Percentiles rank a stretch among this genome's conserved stretches.
These are phyloP conservation scores for Acacia concinna DNA, from an alignment of 331 rosid species.

Conservation along the genomic window DNA sequence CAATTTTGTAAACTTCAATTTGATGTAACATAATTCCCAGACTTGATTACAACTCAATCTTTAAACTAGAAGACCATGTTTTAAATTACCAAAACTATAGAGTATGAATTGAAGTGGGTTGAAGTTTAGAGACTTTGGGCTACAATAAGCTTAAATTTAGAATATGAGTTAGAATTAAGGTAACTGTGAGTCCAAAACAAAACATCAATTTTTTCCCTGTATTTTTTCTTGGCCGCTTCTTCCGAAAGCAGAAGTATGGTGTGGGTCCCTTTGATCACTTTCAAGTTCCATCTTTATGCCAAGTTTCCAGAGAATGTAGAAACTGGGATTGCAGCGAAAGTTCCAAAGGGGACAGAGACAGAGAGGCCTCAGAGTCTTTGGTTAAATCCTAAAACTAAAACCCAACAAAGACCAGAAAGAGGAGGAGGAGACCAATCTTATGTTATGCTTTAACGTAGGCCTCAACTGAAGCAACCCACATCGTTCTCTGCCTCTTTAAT, in stretches of 20 bases:
- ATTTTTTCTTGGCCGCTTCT: background rate
- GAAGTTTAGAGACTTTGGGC: too few species aligned
- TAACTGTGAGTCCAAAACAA: too few species aligned
- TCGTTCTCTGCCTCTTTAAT: slow-evolving; percentile 1
- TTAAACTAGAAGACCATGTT: too few species aligned
- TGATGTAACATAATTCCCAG: too few species aligned
- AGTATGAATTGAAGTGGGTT: too few species aligned
- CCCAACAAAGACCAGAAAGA: slow-evolving; percentile 8
- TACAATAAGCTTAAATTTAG: too few species aligned
- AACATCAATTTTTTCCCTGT: too few species aligned
- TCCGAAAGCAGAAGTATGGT: background rate
- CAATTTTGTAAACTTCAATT: too few species aligned
- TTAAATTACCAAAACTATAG: too few species aligned
- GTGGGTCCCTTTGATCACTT: background rate
- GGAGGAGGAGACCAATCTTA: background rate
- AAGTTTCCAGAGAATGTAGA: background rate
- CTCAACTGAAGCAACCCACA: background rate
- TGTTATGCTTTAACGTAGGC: background rate
- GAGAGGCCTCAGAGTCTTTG: background rate
- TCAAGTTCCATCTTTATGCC: slow-evolving; percentile 8
- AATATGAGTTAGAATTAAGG: too few species aligned
- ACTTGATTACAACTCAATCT: too few species aligned
- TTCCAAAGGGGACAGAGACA: slow-evolving; percentile 2
- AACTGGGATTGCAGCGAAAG: background rate
- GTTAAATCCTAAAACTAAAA: background rate